Evolutionary conservation across 1,139 yeast species (phyloP).

Genomic region (Saccharomyces pastorianus): DNA sequence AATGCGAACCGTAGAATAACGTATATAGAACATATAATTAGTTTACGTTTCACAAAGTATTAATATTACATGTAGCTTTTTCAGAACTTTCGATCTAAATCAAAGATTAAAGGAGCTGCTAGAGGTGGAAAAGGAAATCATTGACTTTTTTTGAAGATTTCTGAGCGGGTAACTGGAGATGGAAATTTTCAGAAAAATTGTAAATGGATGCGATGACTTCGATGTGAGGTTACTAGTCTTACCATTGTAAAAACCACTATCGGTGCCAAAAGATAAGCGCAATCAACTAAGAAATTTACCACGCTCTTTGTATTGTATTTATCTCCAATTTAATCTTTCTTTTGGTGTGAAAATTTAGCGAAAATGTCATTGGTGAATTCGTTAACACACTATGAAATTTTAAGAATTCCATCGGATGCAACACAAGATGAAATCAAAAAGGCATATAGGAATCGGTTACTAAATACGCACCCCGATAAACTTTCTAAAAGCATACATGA

Average conservation of each 20-base stretch:
- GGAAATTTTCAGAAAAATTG: background rate
- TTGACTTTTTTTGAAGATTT: background rate
- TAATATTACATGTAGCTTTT: background rate
- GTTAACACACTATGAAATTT: slow-evolving; percentile 41
- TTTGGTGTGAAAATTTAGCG: background rate
- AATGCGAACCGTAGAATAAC: background rate
- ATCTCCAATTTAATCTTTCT: background rate
- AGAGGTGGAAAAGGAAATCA: background rate
- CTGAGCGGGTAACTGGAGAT: too few relatives aligned
- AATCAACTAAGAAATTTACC: background rate
- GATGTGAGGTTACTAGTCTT: background rate
- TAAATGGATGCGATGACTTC: background rate
- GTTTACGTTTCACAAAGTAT: background rate
- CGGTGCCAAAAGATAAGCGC: background rate
- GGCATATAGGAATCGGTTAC: slow-evolving; percentile 55
- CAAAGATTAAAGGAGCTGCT: background rate
- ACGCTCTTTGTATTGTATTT: background rate
- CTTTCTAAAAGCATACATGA: slow-evolving; percentile 14
- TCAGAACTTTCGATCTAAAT: background rate
- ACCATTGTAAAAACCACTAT: background rate
- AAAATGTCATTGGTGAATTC: background rate
- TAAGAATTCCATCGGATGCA: slow-evolving; percentile 41
- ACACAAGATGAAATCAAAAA: slow-evolving; percentile 40
- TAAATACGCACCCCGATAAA: slow-evolving; percentile 74
- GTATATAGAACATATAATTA: background rate